Conservation (phyloP, 1,284 basidiomycete genomes). For the Apiotrichum gracile region DNA sequence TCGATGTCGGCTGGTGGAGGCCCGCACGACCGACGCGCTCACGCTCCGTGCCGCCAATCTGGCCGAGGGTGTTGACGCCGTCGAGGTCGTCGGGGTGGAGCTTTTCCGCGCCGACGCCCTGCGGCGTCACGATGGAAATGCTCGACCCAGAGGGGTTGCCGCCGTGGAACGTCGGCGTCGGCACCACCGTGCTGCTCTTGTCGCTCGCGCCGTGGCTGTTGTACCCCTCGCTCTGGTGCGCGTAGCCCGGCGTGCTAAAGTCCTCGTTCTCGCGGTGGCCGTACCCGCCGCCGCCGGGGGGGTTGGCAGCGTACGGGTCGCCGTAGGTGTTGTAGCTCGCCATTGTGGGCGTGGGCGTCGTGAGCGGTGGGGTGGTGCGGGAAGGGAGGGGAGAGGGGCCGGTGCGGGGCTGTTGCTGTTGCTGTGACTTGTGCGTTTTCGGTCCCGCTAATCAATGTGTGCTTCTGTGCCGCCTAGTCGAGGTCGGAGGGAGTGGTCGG, state of each 20-base stretch:
- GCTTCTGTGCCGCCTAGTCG: too few species aligned
- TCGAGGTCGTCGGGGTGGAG: constrained; percentile 5
- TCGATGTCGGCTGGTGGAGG: constrained; percentile 21
- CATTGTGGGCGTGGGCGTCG: constrained; percentile 13
- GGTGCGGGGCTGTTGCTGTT: neutral
- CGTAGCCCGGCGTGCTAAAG: neutral
- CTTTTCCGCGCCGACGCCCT: constrained; percentile 12
- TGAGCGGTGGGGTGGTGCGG: too few species aligned
- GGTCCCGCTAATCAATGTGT: too few species aligned
- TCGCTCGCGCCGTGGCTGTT: constrained; percentile 13
- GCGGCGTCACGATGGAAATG: neutral
- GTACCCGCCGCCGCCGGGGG: neutral
- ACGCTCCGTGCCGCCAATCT: constrained; percentile 18
- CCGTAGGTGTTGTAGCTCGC: constrained; percentile 14
- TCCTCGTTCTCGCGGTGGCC: neutral
- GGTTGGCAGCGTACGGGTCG: constrained; percentile 12
- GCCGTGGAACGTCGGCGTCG: neutral
- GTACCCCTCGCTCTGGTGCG: constrained; percentile 4
- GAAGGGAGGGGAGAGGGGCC: too few species aligned
- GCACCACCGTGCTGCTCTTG: constrained; percentile 30
- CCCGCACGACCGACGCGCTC: constrained; percentile 31
- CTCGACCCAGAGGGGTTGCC: neutral
- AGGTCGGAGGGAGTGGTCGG: too few species aligned
- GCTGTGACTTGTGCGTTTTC: too few species aligned
- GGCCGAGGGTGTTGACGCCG: constrained; percentile 9